Evolutionary conservation across 805 yeast species (phyloP).

Genomic region (Suhomyces prunicola): DNA sequence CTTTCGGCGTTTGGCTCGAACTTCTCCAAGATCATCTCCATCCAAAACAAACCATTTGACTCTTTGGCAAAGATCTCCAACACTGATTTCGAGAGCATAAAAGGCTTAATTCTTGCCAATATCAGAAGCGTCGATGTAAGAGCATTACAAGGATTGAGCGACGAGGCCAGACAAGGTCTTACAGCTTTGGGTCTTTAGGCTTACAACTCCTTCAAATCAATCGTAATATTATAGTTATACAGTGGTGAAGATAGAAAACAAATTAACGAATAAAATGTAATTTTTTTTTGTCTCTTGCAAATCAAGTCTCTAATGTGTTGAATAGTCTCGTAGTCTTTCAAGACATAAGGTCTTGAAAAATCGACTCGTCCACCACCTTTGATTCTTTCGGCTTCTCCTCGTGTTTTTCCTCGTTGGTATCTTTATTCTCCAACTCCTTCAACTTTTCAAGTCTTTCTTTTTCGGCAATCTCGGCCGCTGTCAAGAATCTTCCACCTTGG

Average conservation of each 20-base stretch:
- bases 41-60: constrained; percentile 61
- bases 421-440: constrained; percentile 30
- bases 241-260: constrained; percentile 1
- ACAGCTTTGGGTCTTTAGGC: neutral
- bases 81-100: constrained; percentile 29
- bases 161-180: constrained; percentile 5
- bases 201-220: neutral
- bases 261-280: neutral
- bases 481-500: constrained; percentile 94
- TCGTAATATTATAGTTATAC: constrained; percentile 7
- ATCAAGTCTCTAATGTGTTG: neutral
- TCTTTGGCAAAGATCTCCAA: constrained; percentile 57
- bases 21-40: constrained; percentile 68
- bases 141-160: constrained; percentile 26
- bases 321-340: too few relatives aligned
- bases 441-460: constrained; percentile 40
- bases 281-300: too few relatives aligned
- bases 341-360: constrained; percentile 15
- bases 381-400: neutral
- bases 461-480: constrained; percentile 71
- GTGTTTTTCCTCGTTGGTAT: constrained; percentile 3
- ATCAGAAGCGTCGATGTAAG: constrained; percentile 23
- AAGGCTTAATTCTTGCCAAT: constrained; percentile 21
- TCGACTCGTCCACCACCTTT: constrained; percentile 10
- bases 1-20: constrained; percentile 76